Percentiles rank a stretch among this genome's conserved stretches.
phyloP scores from a whole-genome alignment of 1,284 basidiomycete species.

The Ustilago curta region DNA sequence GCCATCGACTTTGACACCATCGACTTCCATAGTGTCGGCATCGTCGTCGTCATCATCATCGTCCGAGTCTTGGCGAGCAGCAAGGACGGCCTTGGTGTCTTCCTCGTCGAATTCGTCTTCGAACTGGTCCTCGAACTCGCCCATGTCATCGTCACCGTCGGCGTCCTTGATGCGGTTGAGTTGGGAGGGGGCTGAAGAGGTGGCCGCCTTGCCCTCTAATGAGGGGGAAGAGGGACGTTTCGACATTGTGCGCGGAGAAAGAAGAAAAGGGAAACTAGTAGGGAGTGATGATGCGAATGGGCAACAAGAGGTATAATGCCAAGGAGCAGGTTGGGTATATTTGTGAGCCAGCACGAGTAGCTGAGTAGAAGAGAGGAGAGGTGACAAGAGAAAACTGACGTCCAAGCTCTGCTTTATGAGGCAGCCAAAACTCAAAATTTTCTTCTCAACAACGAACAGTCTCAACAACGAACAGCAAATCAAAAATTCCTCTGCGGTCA shows the following conservation, averaged over 20 bases:
- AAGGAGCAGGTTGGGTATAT: constrained; percentile 31
- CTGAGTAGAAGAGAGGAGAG: constrained; percentile 21
- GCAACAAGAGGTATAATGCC: constrained; percentile 12
- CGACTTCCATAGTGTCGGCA: constrained; percentile 69
- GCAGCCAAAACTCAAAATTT: constrained; percentile 26
- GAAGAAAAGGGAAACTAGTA: neutral
- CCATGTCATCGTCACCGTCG: constrained; percentile 72
- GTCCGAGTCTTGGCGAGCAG: constrained; percentile 25
- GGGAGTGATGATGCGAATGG: constrained; percentile 6
- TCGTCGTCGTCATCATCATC: constrained; percentile 69
- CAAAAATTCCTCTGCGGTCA: constrained; percentile 14
- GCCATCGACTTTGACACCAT: constrained; percentile 59
- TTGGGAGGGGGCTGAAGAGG: constrained; percentile 23
- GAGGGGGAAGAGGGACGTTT: constrained; percentile 52
- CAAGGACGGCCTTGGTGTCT: constrained; percentile 47
- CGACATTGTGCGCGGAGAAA: constrained; percentile 26
- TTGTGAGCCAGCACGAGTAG: constrained; percentile 37
- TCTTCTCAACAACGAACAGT: constrained; percentile 9
- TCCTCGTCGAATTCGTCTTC: constrained; percentile 75
- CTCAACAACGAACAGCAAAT: neutral
- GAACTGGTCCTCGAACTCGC: constrained; percentile 72
- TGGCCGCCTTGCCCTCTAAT: constrained; percentile 25
- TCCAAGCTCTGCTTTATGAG: constrained; percentile 23
- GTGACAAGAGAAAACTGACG: constrained; percentile 8
- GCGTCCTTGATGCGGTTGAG: constrained; percentile 41